Evolutionary conservation across 2,329 filamentous ascomycete species (phyloP), one percentile per base, ranked within the genome.

Genomic region (Cladobotryum protrusum): DNA sequence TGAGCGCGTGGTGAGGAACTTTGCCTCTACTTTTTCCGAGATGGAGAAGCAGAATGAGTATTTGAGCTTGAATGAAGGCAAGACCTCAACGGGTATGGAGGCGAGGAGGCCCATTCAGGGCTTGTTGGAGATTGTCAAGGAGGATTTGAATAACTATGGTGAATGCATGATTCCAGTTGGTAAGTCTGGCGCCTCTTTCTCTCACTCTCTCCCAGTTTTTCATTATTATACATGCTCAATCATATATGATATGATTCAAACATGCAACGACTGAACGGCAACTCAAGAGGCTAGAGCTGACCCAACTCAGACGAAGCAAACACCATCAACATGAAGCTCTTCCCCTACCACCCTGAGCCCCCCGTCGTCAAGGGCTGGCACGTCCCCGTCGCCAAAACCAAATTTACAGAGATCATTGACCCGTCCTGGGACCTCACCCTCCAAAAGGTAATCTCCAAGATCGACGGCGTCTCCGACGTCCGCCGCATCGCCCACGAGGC

Each of bases 141-240:
- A 96, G 69, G 91, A 99, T 65, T 65, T 99, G 58, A 96, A 97
- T 64, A 95, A 95, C 61, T 99, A 96, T 63, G 91, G 89, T 63
- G 93, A 99, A 72, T 96, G 91, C 76, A 96, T 96, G 91, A 96
- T 96, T 61, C 91, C 91, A 0, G 92, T 96, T 56, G 88, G 88
- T 91, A 72, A 56, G 80, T 73, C 14, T 37, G 15, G 5, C 18
- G 8, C 7, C 17, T 13, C 32, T 46, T 29, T 11, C 48, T 17
- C 35, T 43, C 35, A n/a, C n/a, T n/a, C n/a, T n/a, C n/a, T n/a
- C n/a, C n/a, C n/a, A n/a, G n/a, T n/a, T n/a, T 39, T 17, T 24
- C 12, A 32, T 12, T 19, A 20, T 11, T 14, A 19, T n/a, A n/a
- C 17, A 17, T 4, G 18, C 18, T 45, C 33, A 40, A 17, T 17